Evolutionary conservation across 2,329 filamentous ascomycete genomes (phyloP).

Genomic region (Dactylellina leptospora): DNA sequence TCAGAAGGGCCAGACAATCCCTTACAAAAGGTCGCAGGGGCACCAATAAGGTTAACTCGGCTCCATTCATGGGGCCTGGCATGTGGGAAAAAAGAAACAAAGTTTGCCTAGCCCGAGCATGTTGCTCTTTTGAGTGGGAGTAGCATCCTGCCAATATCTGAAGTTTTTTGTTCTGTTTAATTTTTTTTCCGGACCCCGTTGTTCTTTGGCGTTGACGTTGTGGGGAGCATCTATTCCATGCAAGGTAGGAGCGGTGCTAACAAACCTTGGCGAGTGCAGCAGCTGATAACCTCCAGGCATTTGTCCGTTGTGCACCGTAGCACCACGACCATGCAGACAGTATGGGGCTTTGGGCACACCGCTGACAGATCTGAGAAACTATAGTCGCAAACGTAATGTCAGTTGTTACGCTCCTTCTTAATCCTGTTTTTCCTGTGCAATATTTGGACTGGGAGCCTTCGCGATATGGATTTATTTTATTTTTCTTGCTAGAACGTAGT

Average conservation of each 20-base stretch:
- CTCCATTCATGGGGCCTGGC: constrained; percentile 42
- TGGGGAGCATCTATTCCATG: constrained; percentile 49
- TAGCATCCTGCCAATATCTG: constrained; percentile 37
- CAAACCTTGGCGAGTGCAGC: constrained; percentile 47
- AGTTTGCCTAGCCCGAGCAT: constrained; percentile 34
- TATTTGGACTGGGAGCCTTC: constrained; percentile 14
- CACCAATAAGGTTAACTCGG: constrained; percentile 52
- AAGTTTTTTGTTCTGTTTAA: constrained; percentile 16
- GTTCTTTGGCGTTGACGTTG: constrained; percentile 28
- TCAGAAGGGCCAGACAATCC: constrained; percentile 35
- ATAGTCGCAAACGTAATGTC: constrained; percentile 3
- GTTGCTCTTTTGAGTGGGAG: background rate
- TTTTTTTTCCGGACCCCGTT: constrained; percentile 5
- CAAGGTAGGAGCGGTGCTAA: constrained; percentile 46
- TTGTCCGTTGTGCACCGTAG: constrained; percentile 13
- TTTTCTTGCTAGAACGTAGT: too few species aligned
- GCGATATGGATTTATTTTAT: too few species aligned
- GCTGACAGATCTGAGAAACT: constrained; percentile 7
- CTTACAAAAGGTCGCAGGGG: constrained; percentile 28
- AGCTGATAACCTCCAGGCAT: constrained; percentile 38
- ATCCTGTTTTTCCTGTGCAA: constrained; percentile 24
- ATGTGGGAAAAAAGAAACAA: constrained; percentile 46
- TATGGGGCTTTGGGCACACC: background rate
- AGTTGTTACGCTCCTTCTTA: constrained; percentile 29
- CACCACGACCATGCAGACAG: constrained; percentile 24